phyloP scores from a whole-genome alignment of 129 eudicot species.

The Flaveria ramosissima region DNA sequence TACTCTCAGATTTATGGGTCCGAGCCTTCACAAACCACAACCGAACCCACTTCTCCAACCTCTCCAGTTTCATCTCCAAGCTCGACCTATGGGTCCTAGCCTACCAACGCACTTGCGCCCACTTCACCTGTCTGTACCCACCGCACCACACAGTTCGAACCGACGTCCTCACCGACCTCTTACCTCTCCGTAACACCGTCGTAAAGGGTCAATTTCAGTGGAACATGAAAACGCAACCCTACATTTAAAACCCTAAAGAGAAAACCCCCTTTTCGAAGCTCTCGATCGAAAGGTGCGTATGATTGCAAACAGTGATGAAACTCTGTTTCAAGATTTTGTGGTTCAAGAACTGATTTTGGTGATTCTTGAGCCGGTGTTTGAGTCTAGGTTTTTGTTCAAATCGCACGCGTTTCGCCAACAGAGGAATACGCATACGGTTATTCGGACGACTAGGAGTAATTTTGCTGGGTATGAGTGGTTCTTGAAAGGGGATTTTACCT shows the following conservation, averaged over 20 bases:
- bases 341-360: constrained; percentile 80
- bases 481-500: constrained; percentile 75
- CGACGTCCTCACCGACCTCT: constrained; percentile 47
- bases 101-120: constrained; percentile 91
- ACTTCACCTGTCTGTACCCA: constrained; percentile 78
- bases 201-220: constrained; percentile 56
- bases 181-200: constrained; percentile 75
- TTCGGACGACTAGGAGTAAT: constrained; percentile 81
- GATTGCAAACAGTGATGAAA: constrained; percentile 39
- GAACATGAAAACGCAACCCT: constrained; percentile 54
- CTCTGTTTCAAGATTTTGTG: constrained; percentile 76
- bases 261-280: constrained; percentile 43
- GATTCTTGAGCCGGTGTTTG: constrained; percentile 84
- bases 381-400: constrained; percentile 69
- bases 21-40: constrained; percentile 56
- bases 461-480: constrained; percentile 96
- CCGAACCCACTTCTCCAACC: constrained; percentile 50
- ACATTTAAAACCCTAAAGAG: constrained; percentile 62
- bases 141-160: constrained; percentile 58
- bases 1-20: constrained; percentile 80
- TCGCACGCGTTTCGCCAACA: constrained; percentile 87
- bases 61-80: constrained; percentile 75
- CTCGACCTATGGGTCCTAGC: constrained; percentile 93
- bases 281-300: constrained; percentile 49
- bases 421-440: constrained; percentile 73